Evolutionary conservation across 768 basidiomycete species (phyloP), one percentile per base, ranked within the genome.

Genomic region (Mrakia blollopis): DNA sequence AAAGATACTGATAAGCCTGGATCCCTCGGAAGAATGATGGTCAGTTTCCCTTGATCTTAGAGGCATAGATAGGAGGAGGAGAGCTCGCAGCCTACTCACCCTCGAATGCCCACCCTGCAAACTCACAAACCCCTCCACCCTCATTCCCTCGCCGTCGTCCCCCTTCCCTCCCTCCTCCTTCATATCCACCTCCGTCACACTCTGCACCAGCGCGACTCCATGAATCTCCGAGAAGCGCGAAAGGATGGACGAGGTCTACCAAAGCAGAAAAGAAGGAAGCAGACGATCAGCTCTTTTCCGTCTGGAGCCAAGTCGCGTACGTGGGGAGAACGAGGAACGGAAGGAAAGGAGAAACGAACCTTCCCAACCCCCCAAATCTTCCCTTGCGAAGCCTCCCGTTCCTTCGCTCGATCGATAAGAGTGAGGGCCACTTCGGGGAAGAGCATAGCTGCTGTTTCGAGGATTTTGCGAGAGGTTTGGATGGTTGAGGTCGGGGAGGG

Each of bases 1-100:
- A 97, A 61, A 98, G 83, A 84, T 90, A 92, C 83, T 98, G 95
- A 83, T 91, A 88, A n/a, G 88, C 84, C 92, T 96, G 81, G 77
- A 21, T 2, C 6, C 5, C 6, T 11, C 6, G 11, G 39, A 41
- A 11, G 6, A 11, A 41, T 41, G 5, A 6, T 41, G 11, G 11
- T 41, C 39, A 41, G 39, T 11, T 41, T 41, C n/a, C n/a, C 39
- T 41, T 6, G 39, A 41, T 41, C 39, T 11, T 41, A 41, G 11
- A 41, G 39, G 39, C 39, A 6, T 13, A 44, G 44, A 44, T 9
- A 13, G 11, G 30, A 9, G 13, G 77, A 79, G 70, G 70, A 14
- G 54, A 65, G 80, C 2, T 41, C 79, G 75, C 5, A 11, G 11
- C 39, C 39, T 6, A 78, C 80, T 74, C 78, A 90, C 94, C 86